phyloP scores from a whole-genome alignment of 2,329 filamentous ascomycete species.

The Aspergillus texensis region DNA sequence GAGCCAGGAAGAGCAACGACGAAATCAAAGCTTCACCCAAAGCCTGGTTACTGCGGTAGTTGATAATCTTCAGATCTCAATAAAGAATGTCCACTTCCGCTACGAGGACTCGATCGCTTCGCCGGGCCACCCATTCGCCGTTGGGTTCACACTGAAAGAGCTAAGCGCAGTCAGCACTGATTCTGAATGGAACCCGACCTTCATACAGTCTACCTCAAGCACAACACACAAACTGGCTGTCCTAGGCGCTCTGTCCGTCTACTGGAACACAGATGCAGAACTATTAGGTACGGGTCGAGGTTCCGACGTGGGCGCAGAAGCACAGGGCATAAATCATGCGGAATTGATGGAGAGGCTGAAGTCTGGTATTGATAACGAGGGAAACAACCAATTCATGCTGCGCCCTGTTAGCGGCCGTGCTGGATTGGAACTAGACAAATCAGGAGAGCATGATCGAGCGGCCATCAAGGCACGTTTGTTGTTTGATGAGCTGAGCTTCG shows the following conservation, averaged over 20 bases:
- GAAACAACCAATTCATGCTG: slow-evolving; percentile 89
- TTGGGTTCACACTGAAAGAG: slow-evolving; percentile 89
- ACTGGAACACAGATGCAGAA: slow-evolving; percentile 95
- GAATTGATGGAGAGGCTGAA: slow-evolving; percentile 78
- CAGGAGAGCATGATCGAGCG: slow-evolving; percentile 73
- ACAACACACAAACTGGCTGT: slow-evolving; percentile 93
- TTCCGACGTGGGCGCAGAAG: slow-evolving; percentile 58
- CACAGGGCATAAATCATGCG: slow-evolving; percentile 66
- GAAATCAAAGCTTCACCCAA: slow-evolving; percentile 96
- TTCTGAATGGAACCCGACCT: slow-evolving; percentile 90
- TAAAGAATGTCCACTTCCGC: slow-evolving; percentile 97
- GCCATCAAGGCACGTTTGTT: slow-evolving; percentile 88
- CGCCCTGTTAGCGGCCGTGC: slow-evolving; percentile 95
- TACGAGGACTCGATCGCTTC: slow-evolving; percentile 98
- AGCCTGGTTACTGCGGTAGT: slow-evolving; percentile 95
- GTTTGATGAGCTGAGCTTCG: slow-evolving; percentile 96
- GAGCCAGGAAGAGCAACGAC: slow-evolving; percentile 92
- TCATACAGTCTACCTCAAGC: slow-evolving; percentile 81
- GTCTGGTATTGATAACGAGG: slow-evolving; percentile 74
- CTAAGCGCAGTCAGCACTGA: slow-evolving; percentile 97
- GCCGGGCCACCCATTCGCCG: slow-evolving; percentile 90
- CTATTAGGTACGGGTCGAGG: slow-evolving; percentile 83
- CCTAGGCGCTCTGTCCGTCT: slow-evolving; percentile 84
- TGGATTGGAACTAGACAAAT: slow-evolving; percentile 93
- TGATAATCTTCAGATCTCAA: slow-evolving; percentile 94